These are phyloP conservation scores for Ophiocordyceps camponoti-floridani DNA, from an alignment of 2,329 filamentous ascomycete species.

Conservation along the genomic window DNA sequence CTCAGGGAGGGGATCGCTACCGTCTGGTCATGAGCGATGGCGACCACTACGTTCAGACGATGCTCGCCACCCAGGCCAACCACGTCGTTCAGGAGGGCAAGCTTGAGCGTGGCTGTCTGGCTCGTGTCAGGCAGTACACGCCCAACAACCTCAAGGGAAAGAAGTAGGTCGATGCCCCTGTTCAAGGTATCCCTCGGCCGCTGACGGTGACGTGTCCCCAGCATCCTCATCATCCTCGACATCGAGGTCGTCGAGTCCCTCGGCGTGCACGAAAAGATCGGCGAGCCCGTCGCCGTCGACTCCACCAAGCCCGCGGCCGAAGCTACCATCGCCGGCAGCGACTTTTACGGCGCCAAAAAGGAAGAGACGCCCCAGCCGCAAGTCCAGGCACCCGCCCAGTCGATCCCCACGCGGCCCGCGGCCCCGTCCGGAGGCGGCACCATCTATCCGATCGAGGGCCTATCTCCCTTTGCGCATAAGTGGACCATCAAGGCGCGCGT, in stretches of 20 bases:
- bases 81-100: constrained; percentile 63
- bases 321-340: constrained; percentile 55
- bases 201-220: constrained; percentile 12
- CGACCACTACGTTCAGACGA: constrained; percentile 46
- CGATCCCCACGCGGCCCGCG: constrained; percentile 31
- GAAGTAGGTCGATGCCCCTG: constrained; percentile 36
- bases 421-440: constrained; percentile 34
- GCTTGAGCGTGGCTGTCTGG: constrained; percentile 65
- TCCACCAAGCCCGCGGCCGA: constrained; percentile 23
- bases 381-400: constrained; percentile 24
- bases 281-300: constrained; percentile 58
- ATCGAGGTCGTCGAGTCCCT: constrained; percentile 71
- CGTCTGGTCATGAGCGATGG: constrained; percentile 62
- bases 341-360: constrained; percentile 71
- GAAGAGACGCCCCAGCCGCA: constrained; percentile 35
- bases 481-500: constrained; percentile 98
- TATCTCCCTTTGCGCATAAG: constrained; percentile 89
- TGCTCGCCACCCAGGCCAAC: constrained; percentile 79
- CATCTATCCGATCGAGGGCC: constrained; percentile 82
- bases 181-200: neutral
- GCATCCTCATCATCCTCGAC: constrained; percentile 78
- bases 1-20: constrained; percentile 52
- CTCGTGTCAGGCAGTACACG: constrained; percentile 67
- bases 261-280: constrained; percentile 72
- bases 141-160: constrained; percentile 85